A percentile compares a stretch with the other conserved stretches of the same genome.
Conservation (phyloP, 305 asterid genomes). For the Fraxinus floribunda region DNA sequence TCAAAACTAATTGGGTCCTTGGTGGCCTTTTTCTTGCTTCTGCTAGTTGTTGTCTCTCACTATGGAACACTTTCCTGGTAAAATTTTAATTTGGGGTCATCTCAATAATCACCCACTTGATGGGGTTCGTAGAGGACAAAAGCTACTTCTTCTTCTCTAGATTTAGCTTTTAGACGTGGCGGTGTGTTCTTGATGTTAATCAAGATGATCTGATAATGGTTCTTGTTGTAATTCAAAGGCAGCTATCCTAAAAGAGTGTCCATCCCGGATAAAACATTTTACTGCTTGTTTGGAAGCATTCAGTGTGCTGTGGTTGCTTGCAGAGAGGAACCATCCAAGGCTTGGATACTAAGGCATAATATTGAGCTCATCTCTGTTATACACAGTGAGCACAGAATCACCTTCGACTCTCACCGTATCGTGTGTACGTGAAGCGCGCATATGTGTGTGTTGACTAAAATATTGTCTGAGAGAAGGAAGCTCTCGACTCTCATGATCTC, state of each 20-base stretch:
- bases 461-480: not conserved
- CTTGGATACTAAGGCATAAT: not conserved
- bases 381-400: not conserved
- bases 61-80: not conserved
- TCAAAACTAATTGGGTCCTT: not conserved
- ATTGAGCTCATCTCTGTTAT: not conserved
- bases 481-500: not conserved
- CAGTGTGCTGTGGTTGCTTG: not conserved
- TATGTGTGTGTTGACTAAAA: not conserved
- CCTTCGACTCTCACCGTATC: not conserved
- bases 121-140: not conserved
- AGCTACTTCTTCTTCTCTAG: not conserved
- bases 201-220: not conserved
- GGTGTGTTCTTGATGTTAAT: not conserved
- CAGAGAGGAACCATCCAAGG: not conserved
- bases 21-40: not conserved
- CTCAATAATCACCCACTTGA: not conserved
- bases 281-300: not conserved
- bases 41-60: not conserved
- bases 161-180: not conserved
- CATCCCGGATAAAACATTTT: not conserved
- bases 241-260: not conserved
- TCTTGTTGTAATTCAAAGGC: not conserved
- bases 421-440: not conserved
- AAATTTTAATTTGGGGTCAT: not conserved